Conservation (phyloP, 208 protist genomes). For the Leishmania martiniquensis region DNA sequence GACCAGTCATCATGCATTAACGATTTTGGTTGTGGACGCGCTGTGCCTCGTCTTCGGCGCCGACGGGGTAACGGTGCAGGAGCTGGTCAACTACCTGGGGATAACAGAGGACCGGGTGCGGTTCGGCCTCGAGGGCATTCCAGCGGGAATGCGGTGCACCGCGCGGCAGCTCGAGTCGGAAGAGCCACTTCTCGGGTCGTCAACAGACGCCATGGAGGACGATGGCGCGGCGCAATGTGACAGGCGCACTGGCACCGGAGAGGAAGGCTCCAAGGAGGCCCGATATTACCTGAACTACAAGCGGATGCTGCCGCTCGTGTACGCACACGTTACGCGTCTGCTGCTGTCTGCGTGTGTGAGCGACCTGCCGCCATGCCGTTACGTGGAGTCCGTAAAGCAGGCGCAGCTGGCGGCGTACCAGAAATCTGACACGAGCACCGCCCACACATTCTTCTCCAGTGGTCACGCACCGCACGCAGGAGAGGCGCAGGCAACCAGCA, state of each 20-base stretch:
- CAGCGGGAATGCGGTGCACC: slow-evolving; percentile 67
- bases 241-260: background rate
- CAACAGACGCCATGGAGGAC: background rate
- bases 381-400: slow-evolving; percentile 23
- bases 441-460: slow-evolving; percentile 17
- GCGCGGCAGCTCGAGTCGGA: slow-evolving; percentile 48
- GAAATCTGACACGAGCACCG: slow-evolving; percentile 7
- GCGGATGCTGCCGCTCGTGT: slow-evolving; percentile 62
- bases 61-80: slow-evolving; percentile 59
- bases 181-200: background rate
- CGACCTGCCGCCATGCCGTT: slow-evolving; percentile 27
- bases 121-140: slow-evolving; percentile 61
- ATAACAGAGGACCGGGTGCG: slow-evolving; percentile 51
- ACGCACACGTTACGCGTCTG: slow-evolving; percentile 76
- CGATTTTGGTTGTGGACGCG: slow-evolving; percentile 72
- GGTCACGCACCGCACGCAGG: background rate
- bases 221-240: background rate
- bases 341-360: slow-evolving; percentile 59
- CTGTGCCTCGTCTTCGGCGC: slow-evolving; percentile 75
- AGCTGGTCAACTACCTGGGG: slow-evolving; percentile 76
- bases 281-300: slow-evolving; percentile 86
- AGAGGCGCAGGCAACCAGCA: background rate
- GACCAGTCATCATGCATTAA: slow-evolving; percentile 53
- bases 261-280: slow-evolving; percentile 6
- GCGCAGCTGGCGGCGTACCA: slow-evolving; percentile 21